Base-by-base conservation (phyloP, 441 rosid species). In the Eruca vesicaria region DNA sequence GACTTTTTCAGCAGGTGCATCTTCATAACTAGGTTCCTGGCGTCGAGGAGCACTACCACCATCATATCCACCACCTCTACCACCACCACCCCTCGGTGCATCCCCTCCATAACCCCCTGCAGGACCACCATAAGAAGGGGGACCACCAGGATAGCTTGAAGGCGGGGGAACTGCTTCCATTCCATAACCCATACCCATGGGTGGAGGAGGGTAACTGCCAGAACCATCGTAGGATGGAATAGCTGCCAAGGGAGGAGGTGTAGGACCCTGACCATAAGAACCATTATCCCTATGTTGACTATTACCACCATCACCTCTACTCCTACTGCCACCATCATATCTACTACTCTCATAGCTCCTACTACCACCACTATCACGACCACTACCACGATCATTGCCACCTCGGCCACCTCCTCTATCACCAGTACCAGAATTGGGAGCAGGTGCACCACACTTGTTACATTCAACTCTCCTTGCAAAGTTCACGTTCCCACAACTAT, bases 401-500 rank as follows among this genome's bases (percentile, higher is more conserved):
- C 88, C 82, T 56, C 88, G 78, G 53, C 74, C 69, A 58, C 86
- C 69, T 26, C 81, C 79, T 32, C 84, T 84, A 73, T 87, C 94
- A 71, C 81, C 82, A 41, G 61, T 15, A 77, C 90, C 95, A 81
- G 85, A 83, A 61, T n/a, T n/a, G n/a, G 98, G 92, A 57, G 88
- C 82, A 23, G 97, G 90, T 68, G 96, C 63, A 15, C 97, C 97
- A 36, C 98, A 93, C 83, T 91, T 95, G 88, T 95, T 95, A 85
- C 99, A 95, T 78, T 95, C 99, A 62, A 80, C 81, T 81, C 97
- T 87, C 84, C 96, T 90, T 23, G 96, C 96, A 80, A 95, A 95
- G 84, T 95, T 95, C 84, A 87, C 82, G 86, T 95, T 95, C 81
- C 95, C 99, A 83, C 98, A 95, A 77, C 99, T 95, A 84, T 81